phyloP scores from a whole-genome alignment of 2,329 filamentous ascomycete genomes.

The Colletotrichum echinochloae region DNA sequence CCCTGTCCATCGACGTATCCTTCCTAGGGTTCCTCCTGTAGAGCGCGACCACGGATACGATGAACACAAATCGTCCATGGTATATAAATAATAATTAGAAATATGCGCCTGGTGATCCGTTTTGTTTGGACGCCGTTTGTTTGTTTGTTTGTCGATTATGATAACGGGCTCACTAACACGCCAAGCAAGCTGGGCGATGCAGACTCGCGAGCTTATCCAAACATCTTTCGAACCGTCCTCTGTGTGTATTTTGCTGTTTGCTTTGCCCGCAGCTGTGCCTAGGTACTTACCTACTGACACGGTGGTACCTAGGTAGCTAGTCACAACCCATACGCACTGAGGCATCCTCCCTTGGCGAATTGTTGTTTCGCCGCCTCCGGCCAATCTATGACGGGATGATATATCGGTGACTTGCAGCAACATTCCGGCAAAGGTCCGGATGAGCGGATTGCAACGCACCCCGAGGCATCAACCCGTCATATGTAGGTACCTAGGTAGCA shows the following conservation, averaged over 20 bases:
- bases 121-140: not conserved
- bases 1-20: slow-evolving; percentile 2
- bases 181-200: slow-evolving; percentile 18
- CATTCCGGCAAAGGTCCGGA: slow-evolving; percentile 4
- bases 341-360: not conserved
- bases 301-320: too few species aligned
- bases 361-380: not conserved
- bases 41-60: not conserved
- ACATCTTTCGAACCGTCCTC: not conserved
- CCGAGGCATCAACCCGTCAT: not conserved
- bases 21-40: slow-evolving; percentile 14
- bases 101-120: not conserved
- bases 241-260: not conserved
- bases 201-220: slow-evolving; percentile 8
- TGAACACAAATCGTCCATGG: not conserved
- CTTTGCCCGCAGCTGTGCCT: not conserved
- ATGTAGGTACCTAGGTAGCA: not conserved
- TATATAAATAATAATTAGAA: not conserved
- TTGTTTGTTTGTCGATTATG: not conserved
- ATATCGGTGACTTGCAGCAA: not conserved
- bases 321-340: not conserved
- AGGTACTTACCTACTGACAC: not conserved
- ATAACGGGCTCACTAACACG: not conserved
- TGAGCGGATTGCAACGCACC: not conserved
- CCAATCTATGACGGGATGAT: not conserved